Base-by-base conservation (phyloP, 495 filamentous ascomycete species). In the Trichodelitschia bisporula region DNA sequence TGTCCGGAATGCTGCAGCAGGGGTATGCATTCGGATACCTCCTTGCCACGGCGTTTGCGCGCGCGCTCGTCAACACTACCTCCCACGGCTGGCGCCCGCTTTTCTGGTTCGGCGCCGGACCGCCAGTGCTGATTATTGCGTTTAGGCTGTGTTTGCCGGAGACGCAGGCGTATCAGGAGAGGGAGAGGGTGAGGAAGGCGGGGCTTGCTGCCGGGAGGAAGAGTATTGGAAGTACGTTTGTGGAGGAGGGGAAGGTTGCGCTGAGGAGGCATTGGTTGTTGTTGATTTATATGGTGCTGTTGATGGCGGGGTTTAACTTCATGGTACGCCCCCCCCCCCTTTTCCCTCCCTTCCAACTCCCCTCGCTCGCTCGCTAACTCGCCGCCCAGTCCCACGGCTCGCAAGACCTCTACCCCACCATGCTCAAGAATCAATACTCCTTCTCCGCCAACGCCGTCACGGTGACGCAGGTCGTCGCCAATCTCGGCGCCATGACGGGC, bases 221-320 rank as follows among this genome's bases (percentile, higher is more conserved):
- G 6, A 6, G n/a, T 24, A 50, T 59, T 18, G 55, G 56, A 26
- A 51, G 55, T 19, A 74, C 68, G 1, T 89, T 89, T 46, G 15
- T 84, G 8, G 46, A 54, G 0, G 77, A 86, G 49, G 77, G 76
- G 18, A 74, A 72, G 40, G 66, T 79, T 1, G 77, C 75, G 0
- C 38, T 89, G 9, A 68, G 64, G 41, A 61, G 62, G 10, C 75
- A 90, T 45, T 86, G 79, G 79, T 30, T 80, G 12, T 48, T 90
- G 3, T 53, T 86, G 19, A 53, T 69, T 29, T 90, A 90, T 49
- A 54, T 86, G 19, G 76, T 90, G 13, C 49, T 86, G 13, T 56
- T 90, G 11, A 86, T 86, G 79, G 67, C 78, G 4, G 78, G 78
- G 1, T 84, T 90, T 59, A 90, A 86, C 48, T 86, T 84, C 49